These are phyloP conservation scores for Penicillium italicum DNA, from an alignment of 2,329 filamentous ascomycete genomes.

Conservation along the genomic window DNA sequence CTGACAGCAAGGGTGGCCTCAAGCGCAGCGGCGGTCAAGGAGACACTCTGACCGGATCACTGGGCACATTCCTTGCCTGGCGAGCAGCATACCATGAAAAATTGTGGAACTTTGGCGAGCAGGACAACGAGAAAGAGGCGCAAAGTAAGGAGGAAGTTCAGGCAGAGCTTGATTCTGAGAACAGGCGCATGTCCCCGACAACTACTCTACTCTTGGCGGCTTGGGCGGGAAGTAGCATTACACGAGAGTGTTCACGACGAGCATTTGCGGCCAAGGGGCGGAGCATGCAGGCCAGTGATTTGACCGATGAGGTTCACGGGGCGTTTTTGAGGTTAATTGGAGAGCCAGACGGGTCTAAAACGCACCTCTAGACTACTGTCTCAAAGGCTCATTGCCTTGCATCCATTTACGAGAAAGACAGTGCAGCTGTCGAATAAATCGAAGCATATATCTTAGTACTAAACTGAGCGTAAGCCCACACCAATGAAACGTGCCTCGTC, in stretches of 20 bases:
- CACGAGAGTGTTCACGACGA: conserved; percentile 81
- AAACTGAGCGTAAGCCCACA: background rate
- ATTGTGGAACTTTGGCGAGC: conserved; percentile 62
- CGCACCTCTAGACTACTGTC: conserved; percentile 26
- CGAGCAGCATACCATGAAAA: conserved; percentile 79
- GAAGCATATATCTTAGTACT: background rate
- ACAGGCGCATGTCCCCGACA: conserved; percentile 54
- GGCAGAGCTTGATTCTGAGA: conserved; percentile 43
- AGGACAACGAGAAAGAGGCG: conserved; percentile 31
- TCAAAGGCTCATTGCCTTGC: background rate
- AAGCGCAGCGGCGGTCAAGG: conserved; percentile 95
- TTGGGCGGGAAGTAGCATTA: conserved; percentile 82
- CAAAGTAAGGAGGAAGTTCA: conserved; percentile 41
- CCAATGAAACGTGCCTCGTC: background rate
- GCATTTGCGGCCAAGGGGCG: conserved; percentile 84
- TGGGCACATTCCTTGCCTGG: conserved; percentile 88
- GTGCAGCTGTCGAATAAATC: background rate
- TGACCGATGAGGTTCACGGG: conserved; percentile 83
- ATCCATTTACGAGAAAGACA: background rate
- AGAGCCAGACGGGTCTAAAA: conserved; percentile 54
- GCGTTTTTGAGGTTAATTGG: conserved; percentile 80
- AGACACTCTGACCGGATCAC: conserved; percentile 84
- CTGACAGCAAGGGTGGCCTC: conserved; percentile 73
- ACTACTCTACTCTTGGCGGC: conserved; percentile 71
- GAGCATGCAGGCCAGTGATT: conserved; percentile 84